These are phyloP conservation scores for Groenewaldozyma sp. DNA, from an alignment of 1,139 yeast genomes.

Conservation along the genomic window DNA sequence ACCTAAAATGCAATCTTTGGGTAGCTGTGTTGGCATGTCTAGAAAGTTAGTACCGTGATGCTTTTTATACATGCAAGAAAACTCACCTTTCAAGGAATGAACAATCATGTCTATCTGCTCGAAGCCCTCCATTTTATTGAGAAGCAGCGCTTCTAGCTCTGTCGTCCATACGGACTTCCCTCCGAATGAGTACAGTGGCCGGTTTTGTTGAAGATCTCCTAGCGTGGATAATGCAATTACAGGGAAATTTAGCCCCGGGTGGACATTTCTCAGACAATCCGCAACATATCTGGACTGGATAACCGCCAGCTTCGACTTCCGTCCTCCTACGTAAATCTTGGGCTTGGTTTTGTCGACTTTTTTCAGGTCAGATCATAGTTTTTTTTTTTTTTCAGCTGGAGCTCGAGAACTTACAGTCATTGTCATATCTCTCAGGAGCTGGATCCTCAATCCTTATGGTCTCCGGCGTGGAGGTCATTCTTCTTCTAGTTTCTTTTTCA, in stretches of 20 bases:
- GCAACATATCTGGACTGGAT: constrained; percentile 75
- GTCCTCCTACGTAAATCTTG: constrained; percentile 59
- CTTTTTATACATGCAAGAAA: too few relatives aligned
- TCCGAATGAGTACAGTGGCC: constrained; percentile 88
- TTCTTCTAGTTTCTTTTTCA: not conserved
- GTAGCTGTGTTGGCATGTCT: constrained; percentile 89
- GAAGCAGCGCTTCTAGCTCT: constrained; percentile 73
- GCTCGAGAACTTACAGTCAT: constrained; percentile 8
- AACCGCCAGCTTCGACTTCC: constrained; percentile 81
- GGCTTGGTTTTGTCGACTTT: constrained; percentile 13
- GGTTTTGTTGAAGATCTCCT: constrained; percentile 80
- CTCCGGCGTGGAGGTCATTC: constrained; percentile 1
- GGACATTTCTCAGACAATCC: constrained; percentile 44
- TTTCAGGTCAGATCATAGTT: not conserved
- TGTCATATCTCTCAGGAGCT: constrained; percentile 13
- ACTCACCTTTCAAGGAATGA: constrained; percentile 59
- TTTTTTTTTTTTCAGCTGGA: not conserved
- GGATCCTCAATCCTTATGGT: constrained; percentile 3
- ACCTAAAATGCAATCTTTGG: constrained; percentile 84
- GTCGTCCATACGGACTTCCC: constrained; percentile 96
- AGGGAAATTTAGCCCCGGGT: constrained; percentile 57
- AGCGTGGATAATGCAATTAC: constrained; percentile 75
- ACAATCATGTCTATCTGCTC: constrained; percentile 81
- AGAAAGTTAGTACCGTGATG: not conserved
- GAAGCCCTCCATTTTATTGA: constrained; percentile 45